Percentiles rank a stretch among this genome's conserved stretches.
Evolutionary conservation across 116 monocot genomes (phyloP).

Genomic region (Phalaenopsis hybrid): DNA sequence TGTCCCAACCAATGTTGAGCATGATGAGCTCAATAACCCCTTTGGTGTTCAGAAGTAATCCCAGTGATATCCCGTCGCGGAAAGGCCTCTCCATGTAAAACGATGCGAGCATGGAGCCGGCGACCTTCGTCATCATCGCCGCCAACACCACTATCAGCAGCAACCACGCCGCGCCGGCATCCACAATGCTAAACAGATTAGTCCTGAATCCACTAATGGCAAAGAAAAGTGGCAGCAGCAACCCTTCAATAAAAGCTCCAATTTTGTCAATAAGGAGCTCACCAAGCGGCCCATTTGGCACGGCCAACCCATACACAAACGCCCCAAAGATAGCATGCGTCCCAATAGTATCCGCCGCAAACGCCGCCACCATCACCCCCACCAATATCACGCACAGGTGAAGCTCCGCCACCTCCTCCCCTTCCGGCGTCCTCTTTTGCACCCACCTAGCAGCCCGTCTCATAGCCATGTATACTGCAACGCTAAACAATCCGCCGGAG

Average conservation of each 20-base stretch:
- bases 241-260: constrained; percentile 25
- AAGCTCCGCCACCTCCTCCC: constrained; percentile 31
- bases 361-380: constrained; percentile 25
- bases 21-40: constrained; percentile 33
- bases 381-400: constrained; percentile 26
- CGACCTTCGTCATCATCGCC: constrained; percentile 8
- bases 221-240: constrained; percentile 37
- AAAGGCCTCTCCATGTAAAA: constrained; percentile 20
- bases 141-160: constrained; percentile 18
- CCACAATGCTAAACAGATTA: constrained; percentile 9
- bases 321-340: constrained; percentile 42
- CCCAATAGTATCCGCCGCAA: constrained; percentile 28
- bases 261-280: constrained; percentile 31
- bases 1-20: constrained; percentile 24
- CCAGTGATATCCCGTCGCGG: constrained; percentile 26
- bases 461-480: constrained; percentile 17
- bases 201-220: constrained; percentile 27
- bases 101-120: constrained; percentile 21
- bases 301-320: constrained; percentile 32
- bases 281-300: constrained; percentile 31
- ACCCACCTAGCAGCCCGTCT: constrained; percentile 32
- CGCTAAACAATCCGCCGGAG: constrained; percentile 12
- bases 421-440: constrained; percentile 26
- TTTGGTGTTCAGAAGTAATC: constrained; percentile 34
- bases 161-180: constrained; percentile 8